Conservation (phyloP, 805 yeast genomes). For the Wickerhamomyces tratensis region DNA sequence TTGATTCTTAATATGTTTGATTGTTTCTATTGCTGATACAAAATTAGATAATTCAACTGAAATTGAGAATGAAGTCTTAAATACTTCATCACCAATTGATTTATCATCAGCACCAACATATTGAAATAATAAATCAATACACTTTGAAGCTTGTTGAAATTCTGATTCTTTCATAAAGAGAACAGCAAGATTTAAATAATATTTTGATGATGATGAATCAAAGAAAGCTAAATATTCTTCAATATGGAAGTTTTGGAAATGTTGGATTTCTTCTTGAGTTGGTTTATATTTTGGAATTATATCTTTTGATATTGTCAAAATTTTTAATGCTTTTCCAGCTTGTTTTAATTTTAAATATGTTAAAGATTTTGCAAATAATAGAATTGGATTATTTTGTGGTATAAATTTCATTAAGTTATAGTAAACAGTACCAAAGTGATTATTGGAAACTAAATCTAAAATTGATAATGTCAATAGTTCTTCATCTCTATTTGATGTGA, state of each 20-base stretch:
- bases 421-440: conserved; percentile 6
- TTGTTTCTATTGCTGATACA: conserved; percentile 24
- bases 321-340: conserved; percentile 19
- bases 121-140: conserved; percentile 14
- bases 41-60: conserved; percentile 21
- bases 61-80: conserved; percentile 15
- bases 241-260: conserved; percentile 11
- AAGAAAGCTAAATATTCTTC: conserved; percentile 16
- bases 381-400: conserved; percentile 7
- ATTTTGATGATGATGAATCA: conserved; percentile 23
- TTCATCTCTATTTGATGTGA: conserved; percentile 6
- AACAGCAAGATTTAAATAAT: conserved; percentile 26
- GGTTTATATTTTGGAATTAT: conserved; percentile 18
- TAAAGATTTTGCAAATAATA: conserved; percentile 13
- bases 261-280: conserved; percentile 11
- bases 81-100: conserved; percentile 12
- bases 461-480: conserved; percentile 6
- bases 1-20: conserved; percentile 14
- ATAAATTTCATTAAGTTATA: conserved; percentile 9
- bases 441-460: conserved; percentile 6
- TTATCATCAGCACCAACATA: conserved; percentile 5
- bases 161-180: conserved; percentile 23
- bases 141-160: conserved; percentile 25
- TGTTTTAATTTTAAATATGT: conserved; percentile 15
- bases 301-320: conserved; percentile 20